Conservation (phyloP, 352 stramenopile genomes). For the Peronosclerospora sorghi region DNA sequence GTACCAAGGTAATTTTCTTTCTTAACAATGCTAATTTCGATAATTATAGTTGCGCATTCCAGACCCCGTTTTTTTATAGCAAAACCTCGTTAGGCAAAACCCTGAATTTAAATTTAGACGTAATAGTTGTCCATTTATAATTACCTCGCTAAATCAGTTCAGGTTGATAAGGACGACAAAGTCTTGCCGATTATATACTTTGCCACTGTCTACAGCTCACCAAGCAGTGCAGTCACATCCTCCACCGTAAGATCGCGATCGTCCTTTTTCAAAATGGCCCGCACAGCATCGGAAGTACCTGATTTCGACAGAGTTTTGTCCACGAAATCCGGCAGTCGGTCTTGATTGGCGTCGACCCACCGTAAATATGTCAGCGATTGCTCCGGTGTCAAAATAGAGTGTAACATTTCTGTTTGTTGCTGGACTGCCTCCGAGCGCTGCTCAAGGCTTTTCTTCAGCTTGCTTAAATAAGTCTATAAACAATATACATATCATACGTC, state of each 20-base stretch:
- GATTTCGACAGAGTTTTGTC: conserved; percentile 49
- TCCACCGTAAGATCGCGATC: conserved; percentile 82
- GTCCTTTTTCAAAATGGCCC: conserved; percentile 71
- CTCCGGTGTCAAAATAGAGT: conserved; percentile 78
- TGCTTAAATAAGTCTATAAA: conserved; percentile 80
- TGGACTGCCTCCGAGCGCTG: conserved; percentile 71
- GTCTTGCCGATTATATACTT: no score
- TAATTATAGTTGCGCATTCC: no score
- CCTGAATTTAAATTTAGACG: no score
- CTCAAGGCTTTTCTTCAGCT: conserved; percentile 76
- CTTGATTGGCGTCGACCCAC: conserved; percentile 75
- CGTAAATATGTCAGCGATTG: conserved; percentile 76
- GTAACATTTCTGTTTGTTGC: conserved; percentile 65
- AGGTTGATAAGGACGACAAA: no score
- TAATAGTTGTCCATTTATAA: no score
- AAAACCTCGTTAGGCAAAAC: no score
- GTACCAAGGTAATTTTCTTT: no score
- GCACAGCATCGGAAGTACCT: conserved; percentile 46
- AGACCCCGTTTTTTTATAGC: no score
- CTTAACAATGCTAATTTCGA: no score
- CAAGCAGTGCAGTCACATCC: conserved; percentile 69
- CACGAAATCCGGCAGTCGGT: conserved; percentile 50
- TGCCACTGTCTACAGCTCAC: conserved; percentile 31
- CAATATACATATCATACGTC: no score
- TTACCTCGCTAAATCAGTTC: no score